phyloP scores from a whole-genome alignment of 2,329 filamentous ascomycete species.

The Scleromitrula shiraiana region DNA sequence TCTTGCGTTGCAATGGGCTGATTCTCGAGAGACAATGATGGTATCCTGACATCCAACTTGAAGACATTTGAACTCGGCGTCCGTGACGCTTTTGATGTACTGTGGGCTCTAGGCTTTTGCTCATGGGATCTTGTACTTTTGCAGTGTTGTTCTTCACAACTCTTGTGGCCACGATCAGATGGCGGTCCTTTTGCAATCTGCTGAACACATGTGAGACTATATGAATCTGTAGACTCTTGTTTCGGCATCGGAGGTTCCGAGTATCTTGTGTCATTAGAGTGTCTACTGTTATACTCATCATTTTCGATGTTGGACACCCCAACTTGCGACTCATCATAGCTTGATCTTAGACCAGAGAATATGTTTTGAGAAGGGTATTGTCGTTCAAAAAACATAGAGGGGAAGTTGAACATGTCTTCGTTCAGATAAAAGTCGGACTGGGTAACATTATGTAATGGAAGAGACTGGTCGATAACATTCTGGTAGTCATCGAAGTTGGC shows the following conservation, averaged over 20 bases:
- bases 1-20: conserved; percentile 3
- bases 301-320: background rate
- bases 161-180: no score
- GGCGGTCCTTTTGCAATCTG: no score
- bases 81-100: background rate
- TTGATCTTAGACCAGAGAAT: background rate
- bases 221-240: background rate
- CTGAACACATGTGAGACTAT: no score
- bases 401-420: background rate
- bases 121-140: background rate
- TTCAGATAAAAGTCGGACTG: conserved; percentile 1
- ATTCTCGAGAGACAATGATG: background rate
- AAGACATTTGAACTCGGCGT: background rate
- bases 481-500: background rate
- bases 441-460: background rate
- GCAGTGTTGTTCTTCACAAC: background rate
- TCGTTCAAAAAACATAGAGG: background rate
- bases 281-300: background rate
- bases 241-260: no score
- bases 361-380: background rate
- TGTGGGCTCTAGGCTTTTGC: background rate
- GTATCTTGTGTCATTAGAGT: no score
- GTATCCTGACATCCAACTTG: background rate
- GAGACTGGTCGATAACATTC: background rate
- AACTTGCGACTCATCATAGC: background rate